Conservation (phyloP, 177 flowering plant species). For the Vitis hybrid region DNA sequence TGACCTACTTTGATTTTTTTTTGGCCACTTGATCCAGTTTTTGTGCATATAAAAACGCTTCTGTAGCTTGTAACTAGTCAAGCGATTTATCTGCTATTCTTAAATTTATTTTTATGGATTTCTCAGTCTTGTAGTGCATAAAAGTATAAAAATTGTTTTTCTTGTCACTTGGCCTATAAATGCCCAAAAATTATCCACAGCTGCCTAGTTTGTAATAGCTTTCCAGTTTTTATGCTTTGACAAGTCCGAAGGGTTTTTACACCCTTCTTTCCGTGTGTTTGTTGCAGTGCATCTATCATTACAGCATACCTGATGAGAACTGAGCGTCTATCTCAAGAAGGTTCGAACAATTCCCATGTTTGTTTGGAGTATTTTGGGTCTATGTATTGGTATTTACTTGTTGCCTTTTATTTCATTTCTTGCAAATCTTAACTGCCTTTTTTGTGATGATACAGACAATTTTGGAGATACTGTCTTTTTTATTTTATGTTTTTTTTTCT, state of each 20-base stretch:
- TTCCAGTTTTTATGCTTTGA: conserved; percentile 25
- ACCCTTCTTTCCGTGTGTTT: conserved; percentile 43
- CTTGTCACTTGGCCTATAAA: background rate
- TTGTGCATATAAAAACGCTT: too few species aligned
- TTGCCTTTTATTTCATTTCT: background rate
- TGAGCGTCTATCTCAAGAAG: conserved; percentile 83
- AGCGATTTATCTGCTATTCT: background rate
- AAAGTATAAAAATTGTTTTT: background rate
- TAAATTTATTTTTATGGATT: background rate
- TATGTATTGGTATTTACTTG: conserved; percentile 9
- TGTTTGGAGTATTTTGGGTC: conserved; percentile 16
- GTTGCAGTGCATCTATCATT: conserved; percentile 92
- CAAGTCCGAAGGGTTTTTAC: conserved; percentile 32
- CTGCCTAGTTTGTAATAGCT: conserved; percentile 18
- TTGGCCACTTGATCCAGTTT: too few species aligned
- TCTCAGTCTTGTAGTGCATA: background rate
- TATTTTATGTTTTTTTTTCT: conserved; percentile 2
- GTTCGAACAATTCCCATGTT: conserved; percentile 38
- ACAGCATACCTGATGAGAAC: conserved; percentile 94
- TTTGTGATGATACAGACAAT: background rate
- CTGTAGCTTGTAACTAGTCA: background rate
- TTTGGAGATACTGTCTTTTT: conserved; percentile 1
- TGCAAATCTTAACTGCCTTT: background rate
- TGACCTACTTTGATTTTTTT: too few species aligned
- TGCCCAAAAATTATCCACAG: conserved; percentile 10